Evolutionary conservation across 345 rosid genomes (phyloP).

Genomic region (Hevea brasiliensis): DNA sequence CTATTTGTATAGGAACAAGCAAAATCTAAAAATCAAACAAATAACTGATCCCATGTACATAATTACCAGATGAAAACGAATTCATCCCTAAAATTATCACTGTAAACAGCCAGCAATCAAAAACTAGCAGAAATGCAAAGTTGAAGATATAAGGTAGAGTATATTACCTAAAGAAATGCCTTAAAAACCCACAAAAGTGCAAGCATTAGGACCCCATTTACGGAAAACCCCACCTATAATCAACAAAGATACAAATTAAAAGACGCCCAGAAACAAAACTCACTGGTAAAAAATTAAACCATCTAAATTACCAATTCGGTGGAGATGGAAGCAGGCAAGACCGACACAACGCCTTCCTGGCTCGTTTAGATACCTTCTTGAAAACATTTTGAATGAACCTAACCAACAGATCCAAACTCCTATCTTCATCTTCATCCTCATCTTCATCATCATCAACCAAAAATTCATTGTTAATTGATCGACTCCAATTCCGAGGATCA

Average conservation of each 20-base stretch:
- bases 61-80: too few relatives aligned
- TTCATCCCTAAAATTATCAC: neutral
- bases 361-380: conserved; percentile 64
- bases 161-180: conserved; percentile 85
- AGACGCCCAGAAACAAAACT: neutral
- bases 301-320: conserved; percentile 48
- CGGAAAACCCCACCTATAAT: conserved; percentile 76
- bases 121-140: too few relatives aligned
- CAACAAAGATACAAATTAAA: neutral
- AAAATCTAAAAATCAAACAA: too few relatives aligned
- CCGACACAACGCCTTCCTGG: conserved; percentile 85
- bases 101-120: neutral
- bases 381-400: conserved; percentile 69
- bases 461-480: conserved; percentile 52
- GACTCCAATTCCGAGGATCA: conserved; percentile 69
- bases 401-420: conserved; percentile 83
- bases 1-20: too few relatives aligned
- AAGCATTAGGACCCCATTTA: conserved; percentile 74
- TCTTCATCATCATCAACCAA: conserved; percentile 29
- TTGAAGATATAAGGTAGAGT: neutral
- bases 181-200: conserved; percentile 85
- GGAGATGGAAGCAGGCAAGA: conserved; percentile 68
- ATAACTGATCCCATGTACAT: too few relatives aligned
- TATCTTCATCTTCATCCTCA: conserved; percentile 66
- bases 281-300: neutral